phyloP scores from a whole-genome alignment of 495 filamentous ascomycete species.

The Staphylotrichum tortipilum region DNA sequence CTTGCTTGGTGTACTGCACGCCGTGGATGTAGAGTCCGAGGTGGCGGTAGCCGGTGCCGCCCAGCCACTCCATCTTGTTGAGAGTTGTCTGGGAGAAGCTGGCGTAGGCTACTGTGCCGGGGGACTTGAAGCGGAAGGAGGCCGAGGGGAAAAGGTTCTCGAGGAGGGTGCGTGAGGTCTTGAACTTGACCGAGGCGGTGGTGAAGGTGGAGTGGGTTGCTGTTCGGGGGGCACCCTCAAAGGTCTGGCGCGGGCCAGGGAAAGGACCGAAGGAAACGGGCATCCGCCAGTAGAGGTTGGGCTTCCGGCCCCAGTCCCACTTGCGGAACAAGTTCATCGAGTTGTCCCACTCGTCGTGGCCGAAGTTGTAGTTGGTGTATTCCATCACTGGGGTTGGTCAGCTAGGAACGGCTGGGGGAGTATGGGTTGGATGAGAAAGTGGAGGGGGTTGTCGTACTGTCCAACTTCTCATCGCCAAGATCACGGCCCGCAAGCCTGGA shows the following conservation, averaged over 20 bases:
- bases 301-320: constrained; percentile 32
- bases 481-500: neutral
- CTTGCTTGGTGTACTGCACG: constrained; percentile 43
- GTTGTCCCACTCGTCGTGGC: constrained; percentile 51
- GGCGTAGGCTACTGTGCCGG: constrained; percentile 42
- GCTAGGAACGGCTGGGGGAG: constrained; percentile 1
- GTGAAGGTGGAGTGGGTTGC: constrained; percentile 31
- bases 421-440: neutral
- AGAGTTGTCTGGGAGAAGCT: constrained; percentile 41
- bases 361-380: constrained; percentile 42
- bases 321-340: constrained; percentile 42
- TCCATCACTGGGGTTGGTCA: neutral
- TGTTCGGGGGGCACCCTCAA: constrained; percentile 12
- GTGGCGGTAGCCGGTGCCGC: constrained; percentile 45
- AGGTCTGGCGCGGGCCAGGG: constrained; percentile 42
- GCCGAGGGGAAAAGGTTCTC: constrained; percentile 44
- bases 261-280: constrained; percentile 49
- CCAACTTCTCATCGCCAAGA: neutral
- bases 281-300: constrained; percentile 31
- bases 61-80: constrained; percentile 47
- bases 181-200: constrained; percentile 45
- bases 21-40: constrained; percentile 50
- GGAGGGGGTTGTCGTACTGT: neutral
- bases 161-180: constrained; percentile 47
- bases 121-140: constrained; percentile 36